Evolutionary conservation across 2,329 filamentous ascomycete species (phyloP).

Genomic region (Hypoxylon sp.): DNA sequence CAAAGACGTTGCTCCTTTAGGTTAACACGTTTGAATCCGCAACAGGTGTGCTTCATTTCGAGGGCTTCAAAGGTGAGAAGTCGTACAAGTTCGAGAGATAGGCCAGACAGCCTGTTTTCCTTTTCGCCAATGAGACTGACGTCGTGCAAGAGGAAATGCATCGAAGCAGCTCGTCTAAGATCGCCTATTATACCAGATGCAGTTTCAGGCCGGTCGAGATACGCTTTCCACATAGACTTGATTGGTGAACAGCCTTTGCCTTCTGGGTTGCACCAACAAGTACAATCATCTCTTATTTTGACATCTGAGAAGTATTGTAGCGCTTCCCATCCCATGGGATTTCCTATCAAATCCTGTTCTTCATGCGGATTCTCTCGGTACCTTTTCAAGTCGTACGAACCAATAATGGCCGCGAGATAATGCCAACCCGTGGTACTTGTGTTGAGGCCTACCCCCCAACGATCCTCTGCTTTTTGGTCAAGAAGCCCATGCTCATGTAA

Average conservation of each 20-base stretch:
- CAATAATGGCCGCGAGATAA: neutral
- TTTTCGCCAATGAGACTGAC: neutral
- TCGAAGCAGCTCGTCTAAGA: neutral
- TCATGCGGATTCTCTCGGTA: no score
- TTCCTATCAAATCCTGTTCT: no score
- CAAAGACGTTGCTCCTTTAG: no score
- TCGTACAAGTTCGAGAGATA: slow-evolving; percentile 1
- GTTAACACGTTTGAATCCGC: neutral
- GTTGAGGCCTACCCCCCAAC: neutral
- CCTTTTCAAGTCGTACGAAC: no score
- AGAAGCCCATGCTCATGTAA: neutral
- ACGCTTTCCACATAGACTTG: neutral
- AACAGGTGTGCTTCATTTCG: slow-evolving; percentile 5
- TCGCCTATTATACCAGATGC: no score
- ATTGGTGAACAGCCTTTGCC: slow-evolving; percentile 1
- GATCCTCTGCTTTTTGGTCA: neutral
- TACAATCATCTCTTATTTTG: neutral
- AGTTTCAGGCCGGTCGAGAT: no score
- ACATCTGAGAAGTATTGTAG: neutral
- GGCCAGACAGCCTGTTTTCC: neutral
- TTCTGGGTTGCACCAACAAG: neutral
- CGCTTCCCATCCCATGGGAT: neutral
- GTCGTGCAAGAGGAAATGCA: neutral
- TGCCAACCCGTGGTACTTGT: neutral
- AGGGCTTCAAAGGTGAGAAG: slow-evolving; percentile 2